phyloP scores from a whole-genome alignment of 2,329 filamentous ascomycete genomes.

The Arthroderma sp. region DNA sequence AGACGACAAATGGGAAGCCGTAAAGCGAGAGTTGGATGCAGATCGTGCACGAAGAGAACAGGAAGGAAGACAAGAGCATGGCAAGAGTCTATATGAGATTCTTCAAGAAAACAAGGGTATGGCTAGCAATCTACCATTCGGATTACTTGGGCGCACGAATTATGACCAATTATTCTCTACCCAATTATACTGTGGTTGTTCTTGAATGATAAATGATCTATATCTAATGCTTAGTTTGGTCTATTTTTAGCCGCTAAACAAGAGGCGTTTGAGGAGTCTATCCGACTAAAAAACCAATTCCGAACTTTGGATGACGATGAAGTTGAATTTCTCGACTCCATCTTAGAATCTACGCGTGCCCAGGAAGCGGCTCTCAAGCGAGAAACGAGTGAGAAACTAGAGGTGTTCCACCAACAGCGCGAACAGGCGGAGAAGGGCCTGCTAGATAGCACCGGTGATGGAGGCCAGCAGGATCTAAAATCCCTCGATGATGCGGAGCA shows the following conservation, averaged over 20 bases:
- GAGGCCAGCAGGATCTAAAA: conserved; percentile 10
- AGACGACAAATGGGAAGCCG: conserved; percentile 32
- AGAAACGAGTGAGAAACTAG: conserved; percentile 47
- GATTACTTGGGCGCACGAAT: not conserved
- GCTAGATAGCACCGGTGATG: conserved; percentile 24
- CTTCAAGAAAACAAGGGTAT: conserved; percentile 38
- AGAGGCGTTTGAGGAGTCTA: conserved; percentile 40
- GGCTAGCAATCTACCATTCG: not conserved
- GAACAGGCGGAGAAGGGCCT: conserved; percentile 43
- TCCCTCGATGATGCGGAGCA: conserved; percentile 28
- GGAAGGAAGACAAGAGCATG: conserved; percentile 39
- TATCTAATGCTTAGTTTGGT: too few species aligned
- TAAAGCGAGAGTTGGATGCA: conserved; percentile 34
- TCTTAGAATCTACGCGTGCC: conserved; percentile 43
- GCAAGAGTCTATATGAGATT: conserved; percentile 38
- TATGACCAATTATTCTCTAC: not conserved
- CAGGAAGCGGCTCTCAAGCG: conserved; percentile 44
- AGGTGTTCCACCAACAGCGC: conserved; percentile 45
- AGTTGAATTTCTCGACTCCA: conserved; percentile 40
- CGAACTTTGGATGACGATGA: conserved; percentile 39
- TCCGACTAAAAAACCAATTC: conserved; percentile 38
- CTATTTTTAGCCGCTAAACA: conserved; percentile 31
- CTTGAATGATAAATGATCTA: too few species aligned
- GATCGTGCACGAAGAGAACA: conserved; percentile 33
- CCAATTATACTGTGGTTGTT: too few species aligned